Conservation (phyloP, 495 filamentous ascomycete genomes). For the Aspergillus sclerotiicarbonarius region DNA sequence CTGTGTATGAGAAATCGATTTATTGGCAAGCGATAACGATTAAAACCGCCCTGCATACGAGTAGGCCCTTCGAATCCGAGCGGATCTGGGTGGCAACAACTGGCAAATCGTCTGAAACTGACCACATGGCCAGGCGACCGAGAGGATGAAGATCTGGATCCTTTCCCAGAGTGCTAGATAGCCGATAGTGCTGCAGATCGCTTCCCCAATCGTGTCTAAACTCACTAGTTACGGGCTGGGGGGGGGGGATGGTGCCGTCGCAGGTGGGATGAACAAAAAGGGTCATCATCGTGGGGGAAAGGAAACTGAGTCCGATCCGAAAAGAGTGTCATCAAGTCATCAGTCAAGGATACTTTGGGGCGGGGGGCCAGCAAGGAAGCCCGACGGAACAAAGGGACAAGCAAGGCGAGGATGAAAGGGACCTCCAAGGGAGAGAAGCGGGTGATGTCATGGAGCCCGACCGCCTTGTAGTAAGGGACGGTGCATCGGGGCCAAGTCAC, state of each 20-base stretch:
- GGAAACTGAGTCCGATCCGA: not conserved
- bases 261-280: not conserved
- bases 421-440: not conserved
- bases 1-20: not conserved
- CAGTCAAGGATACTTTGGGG: not conserved
- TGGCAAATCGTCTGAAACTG: not conserved
- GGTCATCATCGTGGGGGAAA: not conserved
- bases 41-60: not conserved
- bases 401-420: slow-evolving; percentile 1
- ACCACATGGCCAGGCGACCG: not conserved
- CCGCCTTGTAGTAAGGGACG: too few species aligned
- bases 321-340: not conserved
- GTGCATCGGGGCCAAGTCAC: not conserved
- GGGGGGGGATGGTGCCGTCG: not conserved
- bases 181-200: not conserved
- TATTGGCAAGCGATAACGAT: not conserved
- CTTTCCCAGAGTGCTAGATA: not conserved
- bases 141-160: not conserved
- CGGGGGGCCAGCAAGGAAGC: not conserved
- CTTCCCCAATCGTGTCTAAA: not conserved
- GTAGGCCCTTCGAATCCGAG: not conserved
- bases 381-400: not conserved
- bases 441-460: slow-evolving; percentile 1
- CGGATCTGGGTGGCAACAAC: not conserved
- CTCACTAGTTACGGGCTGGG: not conserved